These are phyloP conservation scores for Meredithiella fracta DNA, from an alignment of 2,329 filamentous ascomycete species.

Conservation along the genomic window DNA sequence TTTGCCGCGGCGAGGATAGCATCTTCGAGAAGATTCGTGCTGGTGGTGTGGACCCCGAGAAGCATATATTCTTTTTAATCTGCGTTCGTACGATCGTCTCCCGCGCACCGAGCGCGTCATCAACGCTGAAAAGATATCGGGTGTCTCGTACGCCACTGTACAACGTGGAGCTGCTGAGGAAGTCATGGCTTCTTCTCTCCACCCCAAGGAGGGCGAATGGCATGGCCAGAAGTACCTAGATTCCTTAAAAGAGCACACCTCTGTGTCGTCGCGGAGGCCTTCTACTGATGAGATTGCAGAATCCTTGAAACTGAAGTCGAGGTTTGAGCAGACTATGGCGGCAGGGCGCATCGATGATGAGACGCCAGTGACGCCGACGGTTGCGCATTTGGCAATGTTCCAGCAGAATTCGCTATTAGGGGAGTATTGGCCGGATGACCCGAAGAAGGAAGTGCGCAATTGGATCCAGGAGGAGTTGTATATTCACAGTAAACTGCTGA, in stretches of 20 bases:
- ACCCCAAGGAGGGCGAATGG: constrained; percentile 55
- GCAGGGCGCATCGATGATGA: constrained; percentile 14
- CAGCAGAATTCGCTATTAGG: constrained; percentile 38
- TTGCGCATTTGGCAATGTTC: constrained; percentile 66
- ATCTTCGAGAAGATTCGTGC: constrained; percentile 65
- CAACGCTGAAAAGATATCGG: constrained; percentile 63
- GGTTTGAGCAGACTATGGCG: constrained; percentile 21
- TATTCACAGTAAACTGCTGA: constrained; percentile 79
- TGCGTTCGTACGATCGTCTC: constrained; percentile 81
- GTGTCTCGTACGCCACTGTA: constrained; percentile 69
- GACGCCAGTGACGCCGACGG: constrained; percentile 24
- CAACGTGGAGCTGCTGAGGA: constrained; percentile 80
- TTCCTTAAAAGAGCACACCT: constrained; percentile 10
- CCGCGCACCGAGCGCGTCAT: constrained; percentile 63
- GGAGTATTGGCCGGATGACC: constrained; percentile 64
- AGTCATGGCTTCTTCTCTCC: constrained; percentile 47
- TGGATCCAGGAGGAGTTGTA: constrained; percentile 96
- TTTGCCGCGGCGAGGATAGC: constrained; percentile 77
- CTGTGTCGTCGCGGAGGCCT: constrained; percentile 32
- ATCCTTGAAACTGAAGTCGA: constrained; percentile 25
- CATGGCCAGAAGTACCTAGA: constrained; percentile 25
- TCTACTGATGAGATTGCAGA: constrained; percentile 32
- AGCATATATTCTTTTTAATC: constrained; percentile 85
- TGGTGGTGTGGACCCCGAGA: constrained; percentile 56
- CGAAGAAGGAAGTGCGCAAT: constrained; percentile 63